Evolutionary conservation across 2,329 filamentous ascomycete species (phyloP).

Genomic region (Amylocarpus encephaloides): DNA sequence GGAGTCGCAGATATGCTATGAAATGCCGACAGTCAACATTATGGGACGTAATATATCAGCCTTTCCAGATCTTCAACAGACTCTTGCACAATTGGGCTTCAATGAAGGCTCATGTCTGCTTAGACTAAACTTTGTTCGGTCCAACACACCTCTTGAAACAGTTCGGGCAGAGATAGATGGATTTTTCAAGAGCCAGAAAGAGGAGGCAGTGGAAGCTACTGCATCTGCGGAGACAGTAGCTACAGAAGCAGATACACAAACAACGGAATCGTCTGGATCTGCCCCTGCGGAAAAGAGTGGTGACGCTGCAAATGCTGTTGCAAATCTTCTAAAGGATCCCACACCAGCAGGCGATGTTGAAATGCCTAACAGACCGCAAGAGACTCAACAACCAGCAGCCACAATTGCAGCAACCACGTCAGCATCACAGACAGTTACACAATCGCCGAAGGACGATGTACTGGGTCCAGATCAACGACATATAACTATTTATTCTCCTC

Average conservation of each 20-base stretch:
- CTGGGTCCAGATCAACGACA: slow-evolving; percentile 37
- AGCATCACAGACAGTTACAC: neutral
- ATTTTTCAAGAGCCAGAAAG: slow-evolving; percentile 51
- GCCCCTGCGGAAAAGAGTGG: neutral
- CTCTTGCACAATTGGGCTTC: slow-evolving; percentile 77
- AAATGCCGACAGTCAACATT: slow-evolving; percentile 77
- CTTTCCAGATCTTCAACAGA: slow-evolving; percentile 82
- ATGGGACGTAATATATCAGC: slow-evolving; percentile 73
- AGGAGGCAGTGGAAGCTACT: slow-evolving; percentile 6
- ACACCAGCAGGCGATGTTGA: neutral
- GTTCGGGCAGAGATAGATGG: slow-evolving; percentile 75
- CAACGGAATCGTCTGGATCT: neutral
- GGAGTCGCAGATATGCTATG: slow-evolving; percentile 76
- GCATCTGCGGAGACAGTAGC: neutral
- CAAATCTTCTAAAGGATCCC: neutral
- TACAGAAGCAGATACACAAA: neutral
- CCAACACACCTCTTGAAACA: slow-evolving; percentile 72
- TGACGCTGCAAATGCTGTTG: neutral
- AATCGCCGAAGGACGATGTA: slow-evolving; percentile 7
- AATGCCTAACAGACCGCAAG: neutral
- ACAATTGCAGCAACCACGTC: neutral
- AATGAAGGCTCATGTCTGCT: slow-evolving; percentile 78
- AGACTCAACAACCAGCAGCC: neutral
- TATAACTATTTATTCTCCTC: slow-evolving; percentile 71
- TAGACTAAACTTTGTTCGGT: slow-evolving; percentile 68